Base-by-base conservation (phyloP, 2,329 filamentous ascomycete species). In the Cladophialophora carrionii region DNA sequence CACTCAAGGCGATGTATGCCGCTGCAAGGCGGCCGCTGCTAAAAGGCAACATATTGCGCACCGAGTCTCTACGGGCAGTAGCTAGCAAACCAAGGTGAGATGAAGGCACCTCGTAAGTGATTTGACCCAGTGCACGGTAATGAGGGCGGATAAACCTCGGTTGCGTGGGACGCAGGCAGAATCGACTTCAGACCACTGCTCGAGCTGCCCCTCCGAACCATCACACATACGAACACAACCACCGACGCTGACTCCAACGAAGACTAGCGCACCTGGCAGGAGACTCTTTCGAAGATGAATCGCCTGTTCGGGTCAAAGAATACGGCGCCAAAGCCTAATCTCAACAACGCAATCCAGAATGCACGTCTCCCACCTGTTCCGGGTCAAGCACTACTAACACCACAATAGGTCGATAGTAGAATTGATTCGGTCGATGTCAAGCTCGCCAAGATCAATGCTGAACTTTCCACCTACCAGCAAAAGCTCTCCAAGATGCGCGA, bases 401-500 rank as follows among this genome's bases (percentile, higher is more conserved):
- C 29, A 53, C 12, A 53, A 48, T 70, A 90, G 88, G 85, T 90
- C 75, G 92, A 96, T 82, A 86, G 87, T 66, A 87, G 92, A 57
- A 87, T 96, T 77, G 88, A 92, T 75, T 88, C 86, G 70, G 89
- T 97, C 81, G 95, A 98, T 81, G 93, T 96, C 68, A 96, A 98
- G 76, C 90, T 98, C 73, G 90, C 93, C 66, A 90, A 92, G 69
- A 86, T 97, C 73, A 97, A 96, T 79, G 89, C 90, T 73, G 94
- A 98, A 77, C 89, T 99, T 4, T 84, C 87, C 17, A 89, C 89
- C 68, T 96, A 97, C 83, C 93, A 97, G 79, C 82, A 88, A 70
- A 93, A 94, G 74, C 88, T 98, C 34, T 79, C 87, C 73, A 94
- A 93, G 76, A 96, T 98, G 93, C 92, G 93, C 78, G 93, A 97